Evolutionary conservation across 2,329 filamentous ascomycete genomes (phyloP).

Genomic region (Paramyrothecium roridum): DNA sequence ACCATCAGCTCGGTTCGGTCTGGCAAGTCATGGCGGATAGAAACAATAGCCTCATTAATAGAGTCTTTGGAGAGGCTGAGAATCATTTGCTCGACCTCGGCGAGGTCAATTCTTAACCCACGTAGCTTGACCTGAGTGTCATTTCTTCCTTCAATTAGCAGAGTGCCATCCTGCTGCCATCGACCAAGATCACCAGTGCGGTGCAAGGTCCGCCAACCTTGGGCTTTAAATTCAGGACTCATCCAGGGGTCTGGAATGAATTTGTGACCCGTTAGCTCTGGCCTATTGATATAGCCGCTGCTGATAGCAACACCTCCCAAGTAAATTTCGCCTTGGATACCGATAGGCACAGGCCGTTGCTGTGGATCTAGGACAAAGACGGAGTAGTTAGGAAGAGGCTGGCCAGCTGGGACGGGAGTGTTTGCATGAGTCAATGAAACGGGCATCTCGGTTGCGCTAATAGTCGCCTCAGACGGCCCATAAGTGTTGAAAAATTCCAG

Average conservation of each 20-base stretch:
- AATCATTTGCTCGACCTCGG: conserved; percentile 29
- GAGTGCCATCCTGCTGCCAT: conserved; percentile 24
- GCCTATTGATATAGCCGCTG: conserved; percentile 33
- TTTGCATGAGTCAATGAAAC: not conserved
- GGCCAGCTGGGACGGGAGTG: not conserved
- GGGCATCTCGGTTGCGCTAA: conserved; percentile 1
- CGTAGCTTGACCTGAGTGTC: conserved; percentile 44
- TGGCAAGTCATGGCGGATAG: conserved; percentile 9
- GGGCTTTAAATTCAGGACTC: not conserved
- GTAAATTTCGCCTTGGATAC: conserved; percentile 25
- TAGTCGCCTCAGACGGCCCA: conserved; percentile 20
- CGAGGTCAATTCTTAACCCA: conserved; percentile 42
- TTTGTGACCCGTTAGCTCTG: conserved; percentile 8
- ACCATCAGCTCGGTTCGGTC: conserved; percentile 17
- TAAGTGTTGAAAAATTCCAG: conserved; percentile 17
- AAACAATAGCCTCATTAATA: conserved; percentile 17
- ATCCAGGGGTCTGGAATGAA: conserved; percentile 6
- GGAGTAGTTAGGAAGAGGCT: not conserved
- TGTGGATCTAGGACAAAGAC: not conserved
- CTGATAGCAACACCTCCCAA: conserved; percentile 24
- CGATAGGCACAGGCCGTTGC: conserved; percentile 9
- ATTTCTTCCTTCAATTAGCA: conserved; percentile 33
- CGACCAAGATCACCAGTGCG: conserved; percentile 10
- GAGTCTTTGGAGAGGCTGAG: conserved; percentile 12
- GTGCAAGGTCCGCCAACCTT: conserved; percentile 9